Conservation (phyloP, 805 yeast genomes). For the Phaffomyces opuntiae region DNA sequence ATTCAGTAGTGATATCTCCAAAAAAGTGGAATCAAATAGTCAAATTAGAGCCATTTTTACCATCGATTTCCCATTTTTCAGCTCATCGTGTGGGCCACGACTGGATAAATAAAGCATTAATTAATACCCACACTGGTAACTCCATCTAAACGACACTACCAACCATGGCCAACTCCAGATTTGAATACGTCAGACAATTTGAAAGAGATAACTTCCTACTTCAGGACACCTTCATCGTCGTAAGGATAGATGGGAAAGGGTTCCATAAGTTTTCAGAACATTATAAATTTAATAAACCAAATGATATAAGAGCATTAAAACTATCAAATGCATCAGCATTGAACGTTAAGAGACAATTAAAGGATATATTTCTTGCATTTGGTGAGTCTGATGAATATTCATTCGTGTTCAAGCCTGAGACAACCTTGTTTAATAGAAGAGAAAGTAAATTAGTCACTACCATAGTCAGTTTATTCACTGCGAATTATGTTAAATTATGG, state of each 20-base stretch:
- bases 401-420: constrained; percentile 58
- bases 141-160: too few species aligned
- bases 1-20: too few species aligned
- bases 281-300: constrained; percentile 81
- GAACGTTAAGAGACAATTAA: constrained; percentile 52
- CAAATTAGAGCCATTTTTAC: neutral
- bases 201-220: constrained; percentile 68
- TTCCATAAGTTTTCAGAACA: constrained; percentile 76
- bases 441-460: constrained; percentile 73
- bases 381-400: constrained; percentile 97
- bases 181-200: constrained; percentile 78
- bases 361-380: constrained; percentile 75
- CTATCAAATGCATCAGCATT: constrained; percentile 80
- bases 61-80: neutral
- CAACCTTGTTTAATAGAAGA: constrained; percentile 75
- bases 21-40: too few species aligned
- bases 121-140: neutral
- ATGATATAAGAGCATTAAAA: constrained; percentile 67
- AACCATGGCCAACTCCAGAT: constrained; percentile 78
- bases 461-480: constrained; percentile 75
- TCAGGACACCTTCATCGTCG: constrained; percentile 75
- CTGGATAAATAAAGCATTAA: neutral
- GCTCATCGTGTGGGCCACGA: constrained; percentile 12
- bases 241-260: constrained; percentile 90
- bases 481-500: constrained; percentile 72